These are phyloP conservation scores for Candida wancherniae DNA, from an alignment of 805 yeast genomes.

Conservation along the genomic window DNA sequence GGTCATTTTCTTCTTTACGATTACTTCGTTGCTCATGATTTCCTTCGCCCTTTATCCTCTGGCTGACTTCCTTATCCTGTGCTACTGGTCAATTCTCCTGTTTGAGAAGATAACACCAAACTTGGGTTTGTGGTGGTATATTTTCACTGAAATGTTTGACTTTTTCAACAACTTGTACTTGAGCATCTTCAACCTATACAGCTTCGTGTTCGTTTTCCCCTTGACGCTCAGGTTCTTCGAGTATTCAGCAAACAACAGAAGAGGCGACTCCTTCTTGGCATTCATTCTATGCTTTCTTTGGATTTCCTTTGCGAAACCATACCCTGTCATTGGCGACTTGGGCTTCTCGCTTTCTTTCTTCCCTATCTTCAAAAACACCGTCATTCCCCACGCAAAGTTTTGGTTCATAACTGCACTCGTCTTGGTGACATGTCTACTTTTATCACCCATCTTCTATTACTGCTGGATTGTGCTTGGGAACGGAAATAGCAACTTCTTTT, in stretches of 20 bases:
- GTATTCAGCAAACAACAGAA: constrained; percentile 15
- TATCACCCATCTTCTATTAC: constrained; percentile 87
- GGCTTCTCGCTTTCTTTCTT: constrained; percentile 39
- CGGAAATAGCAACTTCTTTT: constrained; percentile 94
- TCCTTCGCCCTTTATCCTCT: constrained; percentile 34
- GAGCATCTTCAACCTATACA: constrained; percentile 76
- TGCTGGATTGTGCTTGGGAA: constrained; percentile 93
- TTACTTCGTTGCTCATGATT: constrained; percentile 25
- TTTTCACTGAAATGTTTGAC: constrained; percentile 92
- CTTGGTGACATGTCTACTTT: constrained; percentile 47
- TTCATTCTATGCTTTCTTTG: constrained; percentile 37
- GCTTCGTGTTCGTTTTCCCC: constrained; percentile 65
- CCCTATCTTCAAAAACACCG: constrained; percentile 43
- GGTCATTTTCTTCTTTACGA: constrained; percentile 11
- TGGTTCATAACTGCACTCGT: constrained; percentile 45
- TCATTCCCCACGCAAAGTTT: constrained; percentile 43
- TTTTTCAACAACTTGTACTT: constrained; percentile 80
- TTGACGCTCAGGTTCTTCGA: constrained; percentile 60
- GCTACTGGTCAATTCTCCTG: constrained; percentile 52
- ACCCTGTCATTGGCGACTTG: constrained; percentile 79
- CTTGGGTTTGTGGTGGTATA: constrained; percentile 97
- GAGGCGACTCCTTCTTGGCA: constrained; percentile 57
- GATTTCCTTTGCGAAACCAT: constrained; percentile 67
- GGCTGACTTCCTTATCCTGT: constrained; percentile 36
- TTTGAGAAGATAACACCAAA: constrained; percentile 80